Evolutionary conservation across 805 yeast genomes (phyloP), one percentile per base, ranked within the genome.

Genomic region (Blastobotrys parvus): DNA sequence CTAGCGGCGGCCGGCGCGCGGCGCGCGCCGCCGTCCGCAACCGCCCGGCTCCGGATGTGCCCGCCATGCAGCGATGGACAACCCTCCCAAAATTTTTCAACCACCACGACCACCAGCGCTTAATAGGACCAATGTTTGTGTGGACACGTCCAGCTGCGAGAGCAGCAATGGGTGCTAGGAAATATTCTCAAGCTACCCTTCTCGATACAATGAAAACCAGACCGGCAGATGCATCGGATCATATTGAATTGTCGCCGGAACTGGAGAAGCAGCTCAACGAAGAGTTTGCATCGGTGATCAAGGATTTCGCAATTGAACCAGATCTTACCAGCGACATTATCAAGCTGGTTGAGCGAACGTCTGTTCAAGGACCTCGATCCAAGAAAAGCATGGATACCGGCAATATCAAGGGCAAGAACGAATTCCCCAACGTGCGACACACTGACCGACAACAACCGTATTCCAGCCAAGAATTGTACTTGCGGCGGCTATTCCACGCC

Each of bases 401-500:
- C 8, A 49, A 52, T 45, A 40, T 50, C 38, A 43, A 27, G 23
- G 57, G 59, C 3, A 33, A 22, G 27, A 30, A 46, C 15, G 45
- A 58, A 60, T 81, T 70, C 60, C 92, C 95, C 38, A 72, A 73
- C 49, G 70, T 88, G 47, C 71, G 72, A 40, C 78, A 79, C 31
- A 74, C 90, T 0, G 68, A 74, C 6, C 70, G 68, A 33, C 70
- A 71, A 45, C 78, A 76, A 60, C 78, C 89, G 32, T 89, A 85
- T 62, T 74, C 94, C 1, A 63, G 69, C 33, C 87, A 85, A 53
- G 97, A 89, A 62, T 70, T 88, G 39, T 80, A 74, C 49, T 68
- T 85, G 48, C 78, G 97, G 58, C 82, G 80, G 54, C 68, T 77
- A 57, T 75, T 78, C 55, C 84, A 82, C 59, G 68, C 77, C 32